A percentile compares a stretch with the other conserved stretches of the same genome.
Conservation (phyloP, 177 flowering plant genomes). For the Telopea speciosissima region DNA sequence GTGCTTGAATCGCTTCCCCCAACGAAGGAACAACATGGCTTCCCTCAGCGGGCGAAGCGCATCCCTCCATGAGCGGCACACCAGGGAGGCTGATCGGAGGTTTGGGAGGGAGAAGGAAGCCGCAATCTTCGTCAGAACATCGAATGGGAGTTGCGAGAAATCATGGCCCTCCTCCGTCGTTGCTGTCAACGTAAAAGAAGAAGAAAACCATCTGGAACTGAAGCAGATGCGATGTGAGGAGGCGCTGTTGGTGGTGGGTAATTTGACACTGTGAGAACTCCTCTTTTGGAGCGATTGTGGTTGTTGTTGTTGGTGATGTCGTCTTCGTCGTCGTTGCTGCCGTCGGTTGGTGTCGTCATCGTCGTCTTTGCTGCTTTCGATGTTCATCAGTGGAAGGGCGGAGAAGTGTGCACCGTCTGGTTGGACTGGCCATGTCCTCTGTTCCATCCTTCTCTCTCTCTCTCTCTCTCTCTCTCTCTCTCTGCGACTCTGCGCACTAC, state of each 20-base stretch:
- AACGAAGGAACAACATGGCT: constrained; percentile 63
- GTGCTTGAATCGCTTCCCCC: constrained; percentile 92
- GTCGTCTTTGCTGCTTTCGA: neutral
- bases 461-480: no score
- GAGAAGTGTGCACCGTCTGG: constrained; percentile 12
- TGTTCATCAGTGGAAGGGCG: constrained; percentile 1
- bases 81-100: constrained; percentile 64
- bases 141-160: constrained; percentile 69
- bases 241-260: neutral
- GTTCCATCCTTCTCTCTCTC: constrained; percentile 8
- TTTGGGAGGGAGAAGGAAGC: constrained; percentile 48
- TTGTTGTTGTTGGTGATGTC: neutral
- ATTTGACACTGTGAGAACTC: neutral
- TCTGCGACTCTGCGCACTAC: no score
- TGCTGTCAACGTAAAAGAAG: neutral
- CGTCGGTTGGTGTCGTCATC: neutral
- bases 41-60: constrained; percentile 77
- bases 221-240: neutral
- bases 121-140: constrained; percentile 49
- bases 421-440: constrained; percentile 20
- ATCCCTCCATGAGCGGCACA: constrained; percentile 76
- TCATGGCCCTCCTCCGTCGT: constrained; percentile 13
- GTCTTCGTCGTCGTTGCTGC: neutral
- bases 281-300: neutral
- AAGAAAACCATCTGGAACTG: neutral